Conservation (phyloP, 1,284 basidiomycete species). For the Neolentinus lepideus region DNA sequence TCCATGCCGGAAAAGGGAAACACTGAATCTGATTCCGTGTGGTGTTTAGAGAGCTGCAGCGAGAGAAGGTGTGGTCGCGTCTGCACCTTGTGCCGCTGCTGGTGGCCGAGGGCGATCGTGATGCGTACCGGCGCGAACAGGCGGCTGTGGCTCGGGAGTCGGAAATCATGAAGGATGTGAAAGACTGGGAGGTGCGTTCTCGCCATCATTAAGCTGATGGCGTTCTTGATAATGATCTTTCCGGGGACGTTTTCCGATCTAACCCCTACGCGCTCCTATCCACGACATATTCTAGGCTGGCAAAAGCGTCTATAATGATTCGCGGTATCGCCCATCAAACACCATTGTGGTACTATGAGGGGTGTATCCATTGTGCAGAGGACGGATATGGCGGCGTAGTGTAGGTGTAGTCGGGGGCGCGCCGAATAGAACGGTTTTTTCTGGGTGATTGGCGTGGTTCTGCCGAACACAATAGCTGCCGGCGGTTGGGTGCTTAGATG, state of each 20-base stretch:
- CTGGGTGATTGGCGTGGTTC: neutral
- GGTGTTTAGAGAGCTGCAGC: conserved; percentile 76
- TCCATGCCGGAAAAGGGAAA: neutral
- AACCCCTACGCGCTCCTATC: neutral
- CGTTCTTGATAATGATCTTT: conserved; percentile 7
- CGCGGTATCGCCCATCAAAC: conserved; percentile 68
- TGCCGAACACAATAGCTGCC: neutral
- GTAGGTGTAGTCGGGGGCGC: neutral
- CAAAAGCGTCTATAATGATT: conserved; percentile 82
- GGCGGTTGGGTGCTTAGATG: neutral
- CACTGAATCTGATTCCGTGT: conserved; percentile 7
- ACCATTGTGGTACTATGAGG: conserved; percentile 52
- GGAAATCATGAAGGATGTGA: conserved; percentile 95
- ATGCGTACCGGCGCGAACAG: conserved; percentile 76
- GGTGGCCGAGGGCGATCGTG: conserved; percentile 90
- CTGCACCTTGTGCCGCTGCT: conserved; percentile 92
- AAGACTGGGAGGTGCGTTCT: conserved; percentile 85
- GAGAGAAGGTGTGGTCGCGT: conserved; percentile 94
- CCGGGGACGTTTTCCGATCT: conserved; percentile 1
- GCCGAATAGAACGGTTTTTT: neutral
- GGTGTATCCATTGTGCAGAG: conserved; percentile 14
- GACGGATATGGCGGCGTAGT: neutral
- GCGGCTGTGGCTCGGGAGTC: conserved; percentile 80
- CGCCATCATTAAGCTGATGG: conserved; percentile 10
- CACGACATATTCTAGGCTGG: conserved; percentile 47